Evolutionary conservation across 2,329 filamentous ascomycete species (phyloP).

Genomic region (Pochonia chlamydosporia): DNA sequence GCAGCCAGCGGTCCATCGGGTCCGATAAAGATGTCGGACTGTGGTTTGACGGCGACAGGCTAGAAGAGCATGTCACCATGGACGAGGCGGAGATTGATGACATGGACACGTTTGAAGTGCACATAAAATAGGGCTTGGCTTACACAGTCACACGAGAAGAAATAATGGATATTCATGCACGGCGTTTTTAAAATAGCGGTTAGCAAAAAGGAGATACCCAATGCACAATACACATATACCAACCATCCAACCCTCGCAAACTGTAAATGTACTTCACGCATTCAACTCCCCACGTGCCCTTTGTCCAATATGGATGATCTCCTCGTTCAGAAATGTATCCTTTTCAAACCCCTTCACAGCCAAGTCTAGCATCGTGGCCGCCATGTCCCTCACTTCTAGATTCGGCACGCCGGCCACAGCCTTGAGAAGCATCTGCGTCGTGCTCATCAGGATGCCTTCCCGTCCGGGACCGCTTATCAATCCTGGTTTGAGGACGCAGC

Average conservation of each 20-base stretch:
- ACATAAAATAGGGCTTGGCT: conserved; percentile 33
- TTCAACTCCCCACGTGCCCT: not conserved
- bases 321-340: not conserved
- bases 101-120: conserved; percentile 69
- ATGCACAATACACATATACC: too few relatives aligned
- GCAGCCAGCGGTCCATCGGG: conserved; percentile 44
- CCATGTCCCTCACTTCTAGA: too few relatives aligned
- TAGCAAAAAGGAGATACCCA: too few relatives aligned
- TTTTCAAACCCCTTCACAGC: not conserved
- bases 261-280: too few relatives aligned
- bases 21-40: conserved; percentile 52
- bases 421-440: too few relatives aligned
- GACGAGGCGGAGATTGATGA: conserved; percentile 67
- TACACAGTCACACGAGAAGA: not conserved
- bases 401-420: too few relatives aligned
- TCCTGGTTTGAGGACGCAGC: too few relatives aligned
- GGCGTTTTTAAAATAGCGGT: not conserved
- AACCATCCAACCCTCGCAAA: too few relatives aligned
- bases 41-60: conserved; percentile 68
- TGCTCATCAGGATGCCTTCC: too few relatives aligned
- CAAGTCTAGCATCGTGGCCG: not conserved
- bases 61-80: conserved; percentile 56
- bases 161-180: conserved; percentile 2
- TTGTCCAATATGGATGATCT: not conserved
- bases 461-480: too few relatives aligned